phyloP scores from a whole-genome alignment of 148 eudicot genomes.

The Rhododendron mucronatum region DNA sequence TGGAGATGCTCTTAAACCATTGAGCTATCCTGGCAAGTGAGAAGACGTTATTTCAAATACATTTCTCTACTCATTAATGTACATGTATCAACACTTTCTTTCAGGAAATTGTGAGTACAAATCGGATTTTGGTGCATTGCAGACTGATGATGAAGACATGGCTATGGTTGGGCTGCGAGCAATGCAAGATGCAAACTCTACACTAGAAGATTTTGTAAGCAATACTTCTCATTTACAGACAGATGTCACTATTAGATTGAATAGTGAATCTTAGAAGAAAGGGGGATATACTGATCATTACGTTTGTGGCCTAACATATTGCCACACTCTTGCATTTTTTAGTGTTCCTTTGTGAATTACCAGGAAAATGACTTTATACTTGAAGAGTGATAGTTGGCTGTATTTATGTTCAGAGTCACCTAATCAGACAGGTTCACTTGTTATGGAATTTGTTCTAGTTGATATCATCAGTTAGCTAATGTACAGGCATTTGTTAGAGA shows the following conservation, averaged over 20 bases:
- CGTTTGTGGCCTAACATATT: not conserved
- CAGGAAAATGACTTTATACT: not conserved
- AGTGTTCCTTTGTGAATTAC: not conserved
- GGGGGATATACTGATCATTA: not conserved
- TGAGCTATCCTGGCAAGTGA: not conserved
- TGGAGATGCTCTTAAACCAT: not conserved
- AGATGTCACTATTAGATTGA: not conserved
- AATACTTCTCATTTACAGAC: not conserved
- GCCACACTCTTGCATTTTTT: not conserved
- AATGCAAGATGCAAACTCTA: slow-evolving; percentile 89
- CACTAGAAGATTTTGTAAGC: slow-evolving; percentile 94
- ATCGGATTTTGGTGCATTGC: slow-evolving; percentile 4
- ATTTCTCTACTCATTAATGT: not conserved
- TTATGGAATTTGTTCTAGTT: not conserved
- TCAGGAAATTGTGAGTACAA: slow-evolving; percentile 34
- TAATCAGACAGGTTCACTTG: not conserved
- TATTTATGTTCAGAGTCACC: not conserved
- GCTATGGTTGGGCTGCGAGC: slow-evolving; percentile 71
- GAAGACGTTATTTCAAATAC: not conserved
- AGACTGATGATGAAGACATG: slow-evolving; percentile 21
- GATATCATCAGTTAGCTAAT: not conserved
- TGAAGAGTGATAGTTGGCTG: not conserved
- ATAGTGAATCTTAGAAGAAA: not conserved
- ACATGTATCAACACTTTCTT: not conserved
- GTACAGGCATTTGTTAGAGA: not conserved